Evolutionary conservation across 345 rosid species (phyloP).

Genomic region (Arabidopsis suecica): DNA sequence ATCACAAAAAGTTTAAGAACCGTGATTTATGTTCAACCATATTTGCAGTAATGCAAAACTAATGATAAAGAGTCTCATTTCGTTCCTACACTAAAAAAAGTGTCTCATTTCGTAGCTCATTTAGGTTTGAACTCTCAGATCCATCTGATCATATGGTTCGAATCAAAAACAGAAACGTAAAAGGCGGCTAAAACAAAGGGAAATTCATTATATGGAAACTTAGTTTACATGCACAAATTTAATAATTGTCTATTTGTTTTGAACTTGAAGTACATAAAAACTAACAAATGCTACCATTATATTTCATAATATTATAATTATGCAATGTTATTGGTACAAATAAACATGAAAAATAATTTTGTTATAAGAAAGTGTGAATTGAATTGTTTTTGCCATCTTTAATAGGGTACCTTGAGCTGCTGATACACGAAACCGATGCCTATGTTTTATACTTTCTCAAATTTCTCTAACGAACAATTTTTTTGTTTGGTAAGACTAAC

Average conservation of each 20-base stretch:
- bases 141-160: background rate
- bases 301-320: too few relatives aligned
- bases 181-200: too few relatives aligned
- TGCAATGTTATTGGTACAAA: background rate
- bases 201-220: too few relatives aligned
- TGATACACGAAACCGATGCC: constrained; percentile 8
- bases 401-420: background rate
- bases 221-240: too few relatives aligned
- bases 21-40: background rate
- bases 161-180: background rate
- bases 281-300: too few relatives aligned
- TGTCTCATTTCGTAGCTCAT: background rate
- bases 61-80: background rate
- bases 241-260: too few relatives aligned
- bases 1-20: background rate
- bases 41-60: background rate
- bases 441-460: background rate
- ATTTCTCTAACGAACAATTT: background rate
- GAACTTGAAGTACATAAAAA: too few relatives aligned
- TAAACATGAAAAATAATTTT: background rate
- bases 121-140: background rate
- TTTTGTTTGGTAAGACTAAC: background rate
- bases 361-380: background rate
- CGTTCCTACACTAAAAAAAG: background rate
- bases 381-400: background rate